Evolutionary conservation across 2,329 filamentous ascomycete genomes (phyloP), one percentile per base, ranked within the genome.

Genomic region (Cladorrhinum sp.): DNA sequence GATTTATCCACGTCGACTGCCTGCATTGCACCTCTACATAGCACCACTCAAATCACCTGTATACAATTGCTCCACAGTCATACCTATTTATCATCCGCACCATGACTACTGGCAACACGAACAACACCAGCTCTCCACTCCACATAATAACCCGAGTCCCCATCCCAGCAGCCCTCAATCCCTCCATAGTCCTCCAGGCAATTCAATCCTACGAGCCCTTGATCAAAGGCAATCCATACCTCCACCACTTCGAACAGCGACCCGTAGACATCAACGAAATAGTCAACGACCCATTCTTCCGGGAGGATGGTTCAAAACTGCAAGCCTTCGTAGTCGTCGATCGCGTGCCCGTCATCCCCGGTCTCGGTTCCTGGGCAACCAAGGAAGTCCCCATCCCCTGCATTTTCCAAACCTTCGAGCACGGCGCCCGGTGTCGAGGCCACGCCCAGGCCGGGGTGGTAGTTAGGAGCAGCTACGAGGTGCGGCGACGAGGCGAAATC

Each of bases 401-500:
- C 62, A 72, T 78, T 25, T 79, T 80, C 62, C 78, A 81, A 66
- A 72, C 69, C 61, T 73, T 77, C 29, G 69, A 71, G 22, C 67
- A 71, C 36, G 78, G 78, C 52, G 68, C 78, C 27, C 73, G 78
- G n/a, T 75, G 75, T 57, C 72, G 78, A 41, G 78, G 76, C 53
- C 71, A 76, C 45, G 77, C 78, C 3, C 71, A 74, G 2, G 77
- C 71, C 23, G 78, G 78, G 38, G 77, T 80, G 22, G 70, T 71
- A 16, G 74, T 81, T 56, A 75, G 78, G 71, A 76, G 73, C 60
- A 70, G 70, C 22, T 76, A 74, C 64, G 69, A 72, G 58, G 70
- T 75, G 1, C 57, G 65, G 55, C 66, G 64, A 12, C 64, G 65
- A 7, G 66, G 64, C 12, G 64, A 67, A 59, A 66, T 67, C 6